Conservation (phyloP, 2,329 filamentous ascomycete genomes). For the Arthrocladium fulminans region DNA sequence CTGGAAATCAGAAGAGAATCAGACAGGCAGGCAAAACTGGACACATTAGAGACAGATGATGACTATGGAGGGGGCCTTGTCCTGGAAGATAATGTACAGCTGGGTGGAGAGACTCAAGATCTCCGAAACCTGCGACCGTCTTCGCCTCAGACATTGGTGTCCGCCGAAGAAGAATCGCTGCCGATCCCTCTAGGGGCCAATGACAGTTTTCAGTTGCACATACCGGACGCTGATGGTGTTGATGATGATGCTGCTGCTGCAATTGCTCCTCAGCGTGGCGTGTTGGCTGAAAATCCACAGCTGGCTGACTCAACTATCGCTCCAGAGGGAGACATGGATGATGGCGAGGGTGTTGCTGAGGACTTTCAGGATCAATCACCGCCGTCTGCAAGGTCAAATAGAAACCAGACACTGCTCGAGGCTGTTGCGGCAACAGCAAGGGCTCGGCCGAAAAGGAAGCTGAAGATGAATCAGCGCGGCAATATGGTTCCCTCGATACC, state of each 20-base stretch:
- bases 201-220: constrained; percentile 19
- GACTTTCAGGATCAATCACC: constrained; percentile 17
- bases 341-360: constrained; percentile 25
- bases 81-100: constrained; percentile 27
- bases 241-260: neutral
- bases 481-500: constrained; percentile 69
- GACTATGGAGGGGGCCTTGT: constrained; percentile 33
- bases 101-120: constrained; percentile 22
- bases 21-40: constrained; percentile 10
- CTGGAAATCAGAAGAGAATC: constrained; percentile 25
- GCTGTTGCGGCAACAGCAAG: constrained; percentile 29
- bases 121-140: constrained; percentile 13
- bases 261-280: neutral
- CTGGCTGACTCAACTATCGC: neutral
- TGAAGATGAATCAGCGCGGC: constrained; percentile 58
- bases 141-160: constrained; percentile 24
- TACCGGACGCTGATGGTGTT: neutral
- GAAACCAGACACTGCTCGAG: constrained; percentile 20
- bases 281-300: neutral
- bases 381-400: neutral
- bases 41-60: constrained; percentile 31
- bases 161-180: constrained; percentile 24
- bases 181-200: constrained; percentile 29
- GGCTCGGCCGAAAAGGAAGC: constrained; percentile 24
- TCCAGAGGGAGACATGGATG: constrained; percentile 21